These are phyloP conservation scores for Mitragyna speciosa DNA, from an alignment of 257 asterid species.

Conservation along the genomic window DNA sequence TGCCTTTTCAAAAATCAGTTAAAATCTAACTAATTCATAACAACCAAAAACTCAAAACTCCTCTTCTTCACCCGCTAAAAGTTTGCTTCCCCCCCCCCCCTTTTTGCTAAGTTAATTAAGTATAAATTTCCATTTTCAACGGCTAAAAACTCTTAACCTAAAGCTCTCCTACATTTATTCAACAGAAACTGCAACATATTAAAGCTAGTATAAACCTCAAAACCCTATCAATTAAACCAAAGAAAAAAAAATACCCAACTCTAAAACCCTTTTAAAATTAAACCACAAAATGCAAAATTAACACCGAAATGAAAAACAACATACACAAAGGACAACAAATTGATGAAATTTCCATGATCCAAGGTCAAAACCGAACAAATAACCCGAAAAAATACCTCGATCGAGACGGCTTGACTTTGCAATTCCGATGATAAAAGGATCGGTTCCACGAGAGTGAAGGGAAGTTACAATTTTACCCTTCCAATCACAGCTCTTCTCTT, in stretches of 20 bases:
- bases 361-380: slow-evolving; percentile 17
- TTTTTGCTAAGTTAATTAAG: not conserved
- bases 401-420: slow-evolving; percentile 44
- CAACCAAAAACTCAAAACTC: not conserved
- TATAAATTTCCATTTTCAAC: not conserved
- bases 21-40: not conserved
- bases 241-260: not conserved
- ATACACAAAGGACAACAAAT: not conserved
- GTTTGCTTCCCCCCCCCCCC: not conserved
- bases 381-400: slow-evolving; percentile 43
- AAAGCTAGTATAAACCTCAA: slow-evolving; percentile 1
- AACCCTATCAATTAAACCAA: not conserved
- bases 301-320: not conserved
- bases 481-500: not conserved
- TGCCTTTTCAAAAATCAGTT: not conserved
- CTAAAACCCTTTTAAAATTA: not conserved
- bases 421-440: slow-evolving; percentile 21
- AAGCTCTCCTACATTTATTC: not conserved
- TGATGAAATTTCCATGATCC: slow-evolving; percentile 25
- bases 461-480: slow-evolving; percentile 25
- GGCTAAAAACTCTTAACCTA: slow-evolving; percentile 5
- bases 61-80: not conserved
- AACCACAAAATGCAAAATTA: not conserved
- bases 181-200: not conserved
- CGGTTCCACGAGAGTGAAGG: slow-evolving; percentile 22